phyloP scores from a whole-genome alignment of 1,284 basidiomycete genomes.

The Leccinum laetum region DNA sequence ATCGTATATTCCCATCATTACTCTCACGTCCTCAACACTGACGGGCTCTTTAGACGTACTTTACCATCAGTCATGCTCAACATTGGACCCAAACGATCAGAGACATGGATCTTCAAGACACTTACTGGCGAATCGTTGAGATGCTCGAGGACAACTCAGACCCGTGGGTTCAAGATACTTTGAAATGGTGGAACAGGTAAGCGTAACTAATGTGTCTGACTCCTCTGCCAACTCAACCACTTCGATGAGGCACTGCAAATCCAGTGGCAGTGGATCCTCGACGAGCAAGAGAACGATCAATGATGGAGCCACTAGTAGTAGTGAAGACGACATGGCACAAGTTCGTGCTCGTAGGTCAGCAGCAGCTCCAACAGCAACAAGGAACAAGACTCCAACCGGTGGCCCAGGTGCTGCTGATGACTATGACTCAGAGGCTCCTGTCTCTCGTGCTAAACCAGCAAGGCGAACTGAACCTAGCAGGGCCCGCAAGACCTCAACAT shows the following conservation, averaged over 20 bases:
- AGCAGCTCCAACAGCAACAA: not conserved
- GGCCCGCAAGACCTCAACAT: too few species aligned
- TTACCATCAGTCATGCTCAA: constrained; percentile 5
- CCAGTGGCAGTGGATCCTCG: not conserved
- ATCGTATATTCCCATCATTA: not conserved
- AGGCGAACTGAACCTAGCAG: too few species aligned
- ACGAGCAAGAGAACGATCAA: not conserved
- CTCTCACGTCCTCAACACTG: not conserved
- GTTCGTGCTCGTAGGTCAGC: not conserved
- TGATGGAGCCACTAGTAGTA: not conserved
- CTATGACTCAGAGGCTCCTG: too few species aligned
- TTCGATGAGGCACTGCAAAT: not conserved
- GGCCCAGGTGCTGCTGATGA: too few species aligned
- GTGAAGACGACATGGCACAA: constrained; percentile 1
- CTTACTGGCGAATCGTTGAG: constrained; percentile 7
- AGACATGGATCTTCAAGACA: constrained; percentile 4
- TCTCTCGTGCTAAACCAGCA: too few species aligned
- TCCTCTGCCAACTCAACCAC: not conserved
- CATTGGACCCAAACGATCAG: constrained; percentile 1
- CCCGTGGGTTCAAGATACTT: constrained; percentile 2
- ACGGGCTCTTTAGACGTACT: not conserved
- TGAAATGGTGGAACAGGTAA: constrained; percentile 12
- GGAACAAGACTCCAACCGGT: too few species aligned
- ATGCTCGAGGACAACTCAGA: not conserved
- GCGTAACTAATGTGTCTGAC: not conserved